Conservation (phyloP, 2,329 filamentous ascomycete genomes). For the Penicillium sp. region DNA sequence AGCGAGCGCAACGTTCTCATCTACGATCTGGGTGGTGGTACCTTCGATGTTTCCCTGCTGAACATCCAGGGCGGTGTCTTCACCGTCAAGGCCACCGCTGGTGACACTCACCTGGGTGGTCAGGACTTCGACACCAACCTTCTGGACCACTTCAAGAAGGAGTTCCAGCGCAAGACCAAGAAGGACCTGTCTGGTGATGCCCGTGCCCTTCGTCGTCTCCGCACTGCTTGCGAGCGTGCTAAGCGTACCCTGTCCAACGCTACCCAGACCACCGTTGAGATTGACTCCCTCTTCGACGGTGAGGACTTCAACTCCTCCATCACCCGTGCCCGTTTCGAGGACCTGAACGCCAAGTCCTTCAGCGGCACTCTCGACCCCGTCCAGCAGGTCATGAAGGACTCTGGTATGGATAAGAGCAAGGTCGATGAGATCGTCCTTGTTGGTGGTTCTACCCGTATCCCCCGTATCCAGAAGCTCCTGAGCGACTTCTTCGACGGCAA, state of each 20-base stretch:
- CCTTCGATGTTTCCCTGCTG: conserved; percentile 98
- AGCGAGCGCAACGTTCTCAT: conserved; percentile 99
- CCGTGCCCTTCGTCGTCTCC: conserved; percentile 91
- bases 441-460: conserved; percentile 98
- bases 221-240: conserved; percentile 98
- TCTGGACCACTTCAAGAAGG: conserved; percentile 94
- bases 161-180: conserved; percentile 82
- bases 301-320: conserved; percentile 97
- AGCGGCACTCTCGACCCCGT: conserved; percentile 92
- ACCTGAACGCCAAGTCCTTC: conserved; percentile 96
- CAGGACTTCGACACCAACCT: conserved; percentile 97
- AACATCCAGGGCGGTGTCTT: conserved; percentile 99
- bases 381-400: conserved; percentile 94
- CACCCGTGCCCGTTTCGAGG: conserved; percentile 98
- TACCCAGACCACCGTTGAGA: conserved; percentile 96
- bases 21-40: conserved; percentile 99
- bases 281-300: conserved; percentile 97
- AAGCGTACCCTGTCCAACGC: conserved; percentile 98
- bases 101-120: conserved; percentile 95
- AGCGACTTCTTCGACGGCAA: conserved; percentile 99
- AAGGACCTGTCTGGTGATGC: conserved; percentile 80
- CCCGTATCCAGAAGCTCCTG: conserved; percentile 97
- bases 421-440: conserved; percentile 99
- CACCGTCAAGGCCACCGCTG: conserved; percentile 97
- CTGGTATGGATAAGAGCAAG: conserved; percentile 80